Evolutionary conservation across 495 filamentous ascomycete genomes (phyloP), one percentile per base, ranked within the genome.

Genomic region (Trypethelium eluteriae): DNA sequence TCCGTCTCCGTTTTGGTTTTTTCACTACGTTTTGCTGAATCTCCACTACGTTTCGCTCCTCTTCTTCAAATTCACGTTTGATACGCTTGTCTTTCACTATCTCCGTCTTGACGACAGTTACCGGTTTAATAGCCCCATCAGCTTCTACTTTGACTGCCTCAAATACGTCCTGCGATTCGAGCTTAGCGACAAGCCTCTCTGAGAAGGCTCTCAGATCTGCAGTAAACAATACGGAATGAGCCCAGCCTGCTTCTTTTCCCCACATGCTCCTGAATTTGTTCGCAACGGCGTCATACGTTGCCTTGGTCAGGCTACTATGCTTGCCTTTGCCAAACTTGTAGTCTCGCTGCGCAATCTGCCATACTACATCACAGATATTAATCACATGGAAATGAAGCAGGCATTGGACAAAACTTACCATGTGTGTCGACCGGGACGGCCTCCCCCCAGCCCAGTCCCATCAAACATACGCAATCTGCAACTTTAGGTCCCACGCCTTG

Each of bases 401-500:
- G 9, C 62, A 62, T 25, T 25, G 25, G 64, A 61, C 39, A 9
- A 64, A 41, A 47, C 71, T 82, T 70, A 87, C 84, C 87, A 81
- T 99, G 94, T 2, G 94, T 99, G 77, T 99, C 94, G 38, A 99
- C 88, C 1, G 94, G 94, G 2, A 99, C 92, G 4, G 92, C 85
- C 75, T 97, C 94, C 6, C 89, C 86, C 92, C 95, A 98, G n/a
- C 93, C 93, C 4, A 99, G 79, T 12, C 94, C 96, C 91, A 99
- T 96, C 46, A 99, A 77, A 75, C 89, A 96, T 5, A 98, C 92
- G 74, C 94, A 99, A 74, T 99, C 94, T 3, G 95, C 87, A 4
- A 99, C 94, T 74, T 99, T 99, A 0, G 94, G 94, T 0, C 94
- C 94, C 7, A 98, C 95, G 1, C 94, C 94, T 65, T 90, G 83